Evolutionary conservation across 768 basidiomycete species (phyloP).

Genomic region (Coprinopsis marcescibilis): DNA sequence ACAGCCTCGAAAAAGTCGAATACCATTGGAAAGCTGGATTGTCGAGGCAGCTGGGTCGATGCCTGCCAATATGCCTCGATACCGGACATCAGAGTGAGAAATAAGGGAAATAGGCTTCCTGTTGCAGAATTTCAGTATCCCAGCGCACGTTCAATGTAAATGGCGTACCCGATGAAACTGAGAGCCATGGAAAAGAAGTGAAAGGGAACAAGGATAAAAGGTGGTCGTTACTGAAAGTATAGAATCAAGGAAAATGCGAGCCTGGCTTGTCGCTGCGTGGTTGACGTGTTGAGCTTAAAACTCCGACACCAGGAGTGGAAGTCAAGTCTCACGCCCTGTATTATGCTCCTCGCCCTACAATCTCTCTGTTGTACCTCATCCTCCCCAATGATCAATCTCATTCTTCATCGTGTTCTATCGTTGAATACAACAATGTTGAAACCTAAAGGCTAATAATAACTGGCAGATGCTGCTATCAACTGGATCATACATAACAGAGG

Average conservation of each 20-base stretch:
- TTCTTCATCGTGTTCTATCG: too few relatives aligned
- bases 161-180: slow-evolving; percentile 67
- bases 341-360: too few relatives aligned
- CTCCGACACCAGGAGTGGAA: neutral
- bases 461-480: too few relatives aligned
- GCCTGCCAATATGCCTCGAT: slow-evolving; percentile 80
- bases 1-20: neutral
- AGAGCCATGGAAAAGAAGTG: slow-evolving; percentile 49
- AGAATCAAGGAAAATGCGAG: neutral
- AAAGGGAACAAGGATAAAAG: neutral
- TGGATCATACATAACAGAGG: too few relatives aligned
- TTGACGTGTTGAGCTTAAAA: neutral
- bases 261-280: neutral
- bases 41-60: slow-evolving; percentile 84
- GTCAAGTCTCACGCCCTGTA: neutral
- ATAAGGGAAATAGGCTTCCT: slow-evolving; percentile 88
- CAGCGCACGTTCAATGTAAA: neutral
- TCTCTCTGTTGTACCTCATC: too few relatives aligned
- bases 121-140: slow-evolving; percentile 11
- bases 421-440: too few relatives aligned
- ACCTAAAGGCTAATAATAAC: too few relatives aligned
- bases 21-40: slow-evolving; percentile 85
- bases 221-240: slow-evolving; percentile 1
- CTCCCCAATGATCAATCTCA: too few relatives aligned
- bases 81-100: slow-evolving; percentile 87